Evolutionary conservation across 139 green algal genomes (phyloP).

Genomic region (Zygnema cylindricum): DNA sequence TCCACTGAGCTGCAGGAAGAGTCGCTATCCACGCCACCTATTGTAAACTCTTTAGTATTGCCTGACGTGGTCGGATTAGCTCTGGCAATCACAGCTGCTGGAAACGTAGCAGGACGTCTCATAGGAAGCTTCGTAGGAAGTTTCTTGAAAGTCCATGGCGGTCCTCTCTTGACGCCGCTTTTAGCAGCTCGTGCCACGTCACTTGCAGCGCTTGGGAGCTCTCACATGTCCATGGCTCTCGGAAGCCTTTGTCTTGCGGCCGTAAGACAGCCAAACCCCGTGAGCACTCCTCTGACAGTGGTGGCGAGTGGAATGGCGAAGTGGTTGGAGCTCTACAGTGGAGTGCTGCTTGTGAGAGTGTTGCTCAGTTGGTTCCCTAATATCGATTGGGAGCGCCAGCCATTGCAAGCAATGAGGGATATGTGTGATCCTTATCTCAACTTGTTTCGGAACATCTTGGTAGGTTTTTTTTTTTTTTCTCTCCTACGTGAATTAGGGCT

Average conservation of each 20-base stretch:
- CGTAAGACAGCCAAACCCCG: background rate
- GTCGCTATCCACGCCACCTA: no score
- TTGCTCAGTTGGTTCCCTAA: slow-evolving; percentile 60
- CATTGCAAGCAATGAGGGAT: slow-evolving; percentile 49
- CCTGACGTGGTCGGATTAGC: background rate
- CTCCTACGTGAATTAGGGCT: no score
- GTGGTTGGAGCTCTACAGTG: slow-evolving; percentile 57
- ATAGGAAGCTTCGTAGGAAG: background rate
- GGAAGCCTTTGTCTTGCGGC: slow-evolving; percentile 31
- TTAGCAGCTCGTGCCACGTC: background rate
- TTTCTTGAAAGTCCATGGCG: background rate
- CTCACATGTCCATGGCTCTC: background rate
- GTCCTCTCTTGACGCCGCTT: background rate
- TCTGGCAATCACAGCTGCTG: background rate
- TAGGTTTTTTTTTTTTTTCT: slow-evolving; percentile 1
- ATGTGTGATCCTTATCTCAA: slow-evolving; percentile 60
- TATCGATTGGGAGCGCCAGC: slow-evolving; percentile 55
- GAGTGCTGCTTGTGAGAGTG: slow-evolving; percentile 45
- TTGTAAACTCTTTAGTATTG: no score
- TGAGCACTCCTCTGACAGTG: slow-evolving; percentile 47
- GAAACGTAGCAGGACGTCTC: background rate
- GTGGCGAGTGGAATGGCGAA: slow-evolving; percentile 46
- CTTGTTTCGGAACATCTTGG: slow-evolving; percentile 55
- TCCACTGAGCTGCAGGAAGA: no score
- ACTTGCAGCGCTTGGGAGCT: background rate